Percentiles rank a stretch among this genome's conserved stretches.
These are phyloP conservation scores for Yamadazyma atlantica DNA, from an alignment of 1,139 yeast genomes.

Conservation along the genomic window DNA sequence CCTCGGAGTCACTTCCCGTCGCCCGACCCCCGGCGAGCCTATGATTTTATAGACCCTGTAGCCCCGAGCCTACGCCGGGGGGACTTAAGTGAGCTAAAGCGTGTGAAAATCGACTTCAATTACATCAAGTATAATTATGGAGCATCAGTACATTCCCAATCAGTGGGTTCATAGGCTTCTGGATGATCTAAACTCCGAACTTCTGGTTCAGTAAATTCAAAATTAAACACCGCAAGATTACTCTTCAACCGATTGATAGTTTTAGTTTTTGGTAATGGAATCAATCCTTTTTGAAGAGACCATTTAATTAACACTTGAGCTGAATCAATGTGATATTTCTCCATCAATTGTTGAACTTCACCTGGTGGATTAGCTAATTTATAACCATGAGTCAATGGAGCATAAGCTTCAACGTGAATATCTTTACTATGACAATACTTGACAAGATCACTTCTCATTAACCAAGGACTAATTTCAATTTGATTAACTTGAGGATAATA, in stretches of 20 bases:
- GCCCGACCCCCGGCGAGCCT: neutral
- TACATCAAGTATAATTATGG: slow-evolving; percentile 30
- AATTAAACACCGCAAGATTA: slow-evolving; percentile 46
- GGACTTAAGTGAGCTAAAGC: too few relatives aligned
- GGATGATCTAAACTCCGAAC: slow-evolving; percentile 35
- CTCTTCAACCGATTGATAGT: slow-evolving; percentile 24
- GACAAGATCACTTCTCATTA: slow-evolving; percentile 63
- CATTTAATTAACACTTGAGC: slow-evolving; percentile 39
- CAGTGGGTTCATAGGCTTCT: slow-evolving; percentile 62
- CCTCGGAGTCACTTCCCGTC: neutral
- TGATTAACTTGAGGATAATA: slow-evolving; percentile 61
- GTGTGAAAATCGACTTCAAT: too few relatives aligned
- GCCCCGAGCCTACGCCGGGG: too few relatives aligned
- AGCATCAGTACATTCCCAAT: slow-evolving; percentile 66
- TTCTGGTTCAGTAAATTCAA: slow-evolving; percentile 50
- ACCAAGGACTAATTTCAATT: slow-evolving; percentile 76
- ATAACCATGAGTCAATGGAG: slow-evolving; percentile 40
- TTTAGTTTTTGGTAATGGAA: slow-evolving; percentile 38
- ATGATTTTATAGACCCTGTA: too few relatives aligned
- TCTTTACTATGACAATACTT: slow-evolving; percentile 45
- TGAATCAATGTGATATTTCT: slow-evolving; percentile 25
- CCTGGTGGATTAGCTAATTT: slow-evolving; percentile 26
- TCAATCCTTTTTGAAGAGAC: slow-evolving; percentile 44
- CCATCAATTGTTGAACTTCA: slow-evolving; percentile 18
- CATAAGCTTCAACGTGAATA: slow-evolving; percentile 38